phyloP scores from a whole-genome alignment of 2,329 filamentous ascomycete genomes.

The Fusarium sp. region DNA sequence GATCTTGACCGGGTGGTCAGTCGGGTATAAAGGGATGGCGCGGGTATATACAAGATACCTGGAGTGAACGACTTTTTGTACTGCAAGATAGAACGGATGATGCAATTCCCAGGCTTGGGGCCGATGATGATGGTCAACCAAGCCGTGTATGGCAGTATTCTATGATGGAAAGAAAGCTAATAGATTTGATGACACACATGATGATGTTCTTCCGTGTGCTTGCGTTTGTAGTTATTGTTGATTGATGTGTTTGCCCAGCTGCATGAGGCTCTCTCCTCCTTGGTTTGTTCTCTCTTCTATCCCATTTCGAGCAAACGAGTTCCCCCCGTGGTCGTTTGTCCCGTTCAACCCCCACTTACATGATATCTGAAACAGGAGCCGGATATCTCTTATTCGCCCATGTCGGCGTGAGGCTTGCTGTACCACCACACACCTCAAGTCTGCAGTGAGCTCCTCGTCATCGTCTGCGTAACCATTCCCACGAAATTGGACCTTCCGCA shows the following conservation, averaged over 20 bases:
- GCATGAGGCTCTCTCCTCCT: neutral
- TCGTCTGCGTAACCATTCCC: neutral
- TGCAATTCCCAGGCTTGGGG: conserved; percentile 41
- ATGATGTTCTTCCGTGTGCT: conserved; percentile 4
- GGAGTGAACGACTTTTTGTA: conserved; percentile 47
- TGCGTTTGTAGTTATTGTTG: neutral
- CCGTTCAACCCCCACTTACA: neutral
- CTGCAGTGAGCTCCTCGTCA: neutral
- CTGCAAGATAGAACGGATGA: conserved; percentile 51
- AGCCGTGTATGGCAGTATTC: conserved; percentile 47
- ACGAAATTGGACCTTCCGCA: neutral
- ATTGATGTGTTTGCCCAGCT: neutral
- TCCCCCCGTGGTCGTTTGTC: neutral
- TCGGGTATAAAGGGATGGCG: conserved; percentile 37
- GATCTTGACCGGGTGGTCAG: conserved; percentile 15
- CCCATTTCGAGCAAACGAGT: neutral
- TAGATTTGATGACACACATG: conserved; percentile 45
- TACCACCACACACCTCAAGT: neutral
- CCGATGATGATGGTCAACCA: conserved; percentile 33
- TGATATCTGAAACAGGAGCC: neutral
- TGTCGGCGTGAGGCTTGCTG: neutral
- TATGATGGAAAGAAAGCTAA: conserved; percentile 47
- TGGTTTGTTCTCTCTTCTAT: neutral
- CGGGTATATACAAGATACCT: conserved; percentile 40
- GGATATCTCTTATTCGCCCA: neutral